Conservation (phyloP, 768 basidiomycete genomes). For the Boletus rubroflammeus region DNA sequence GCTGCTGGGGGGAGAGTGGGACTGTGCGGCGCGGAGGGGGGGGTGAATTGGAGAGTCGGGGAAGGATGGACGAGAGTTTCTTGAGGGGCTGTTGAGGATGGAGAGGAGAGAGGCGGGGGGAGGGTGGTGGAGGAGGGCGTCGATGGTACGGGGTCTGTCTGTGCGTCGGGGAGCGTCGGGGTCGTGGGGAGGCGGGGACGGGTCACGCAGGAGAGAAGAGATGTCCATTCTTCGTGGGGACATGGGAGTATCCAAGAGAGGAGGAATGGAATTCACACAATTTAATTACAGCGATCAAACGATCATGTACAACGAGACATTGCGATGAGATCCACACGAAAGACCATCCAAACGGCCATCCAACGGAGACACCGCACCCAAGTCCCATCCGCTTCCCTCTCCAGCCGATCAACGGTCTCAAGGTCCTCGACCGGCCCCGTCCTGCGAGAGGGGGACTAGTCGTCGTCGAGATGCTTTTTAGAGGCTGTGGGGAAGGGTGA, state of each 20-base stretch:
- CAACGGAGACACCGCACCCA: constrained; percentile 76
- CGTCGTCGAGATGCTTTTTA: constrained; percentile 90
- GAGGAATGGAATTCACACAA: background rate
- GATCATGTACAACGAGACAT: constrained; percentile 88
- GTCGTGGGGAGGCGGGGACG: constrained; percentile 3
- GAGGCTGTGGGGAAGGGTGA: constrained; percentile 40
- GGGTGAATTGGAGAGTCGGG: background rate
- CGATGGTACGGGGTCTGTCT: constrained; percentile 16
- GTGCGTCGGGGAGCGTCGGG: background rate
- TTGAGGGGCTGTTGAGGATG: constrained; percentile 16
- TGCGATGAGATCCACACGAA: constrained; percentile 71
- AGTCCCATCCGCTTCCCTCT: constrained; percentile 74
- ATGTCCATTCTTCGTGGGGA: constrained; percentile 70
- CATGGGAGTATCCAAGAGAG: constrained; percentile 34
- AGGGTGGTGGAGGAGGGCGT: constrained; percentile 19
- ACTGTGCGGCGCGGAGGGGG: background rate
- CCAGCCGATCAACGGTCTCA: constrained; percentile 86
- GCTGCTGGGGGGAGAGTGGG: too few relatives aligned
- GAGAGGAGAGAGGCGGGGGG: constrained; percentile 18
- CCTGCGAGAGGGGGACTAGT: constrained; percentile 62
- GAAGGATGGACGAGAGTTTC: background rate
- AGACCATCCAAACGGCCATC: constrained; percentile 58
- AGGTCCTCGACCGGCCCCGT: constrained; percentile 78
- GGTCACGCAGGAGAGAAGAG: constrained; percentile 61
- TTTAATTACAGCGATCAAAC: background rate